Conservation (phyloP, 495 filamentous ascomycete genomes). For the Chaetomium tenue region DNA sequence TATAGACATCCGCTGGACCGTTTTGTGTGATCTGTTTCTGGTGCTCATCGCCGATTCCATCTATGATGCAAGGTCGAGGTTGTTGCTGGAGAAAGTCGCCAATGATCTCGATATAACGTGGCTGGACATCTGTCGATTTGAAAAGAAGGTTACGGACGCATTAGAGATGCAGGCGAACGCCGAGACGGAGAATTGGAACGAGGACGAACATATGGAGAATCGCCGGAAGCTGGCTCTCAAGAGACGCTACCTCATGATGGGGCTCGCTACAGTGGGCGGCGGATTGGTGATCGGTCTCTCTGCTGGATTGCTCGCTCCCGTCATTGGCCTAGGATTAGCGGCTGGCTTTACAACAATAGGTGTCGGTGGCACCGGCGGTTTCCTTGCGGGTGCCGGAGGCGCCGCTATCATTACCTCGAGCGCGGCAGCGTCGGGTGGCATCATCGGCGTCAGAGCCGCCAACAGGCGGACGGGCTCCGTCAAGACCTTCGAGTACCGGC, state of each 20-base stretch:
- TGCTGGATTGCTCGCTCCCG: conserved; percentile 84
- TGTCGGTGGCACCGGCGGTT: conserved; percentile 81
- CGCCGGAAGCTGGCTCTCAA: conserved; percentile 77
- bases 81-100: conserved; percentile 80
- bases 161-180: conserved; percentile 94
- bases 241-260: conserved; percentile 88
- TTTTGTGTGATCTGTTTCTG: conserved; percentile 94
- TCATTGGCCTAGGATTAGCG: conserved; percentile 92
- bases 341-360: conserved; percentile 95
- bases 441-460: conserved; percentile 82
- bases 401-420: conserved; percentile 90
- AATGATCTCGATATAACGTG: conserved; percentile 75
- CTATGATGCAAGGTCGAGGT: conserved; percentile 87
- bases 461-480: conserved; percentile 84
- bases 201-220: conserved; percentile 89
- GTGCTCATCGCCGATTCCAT: conserved; percentile 90
- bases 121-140: conserved; percentile 93
- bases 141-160: conserved; percentile 95
- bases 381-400: conserved; percentile 87
- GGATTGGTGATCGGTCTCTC: conserved; percentile 94
- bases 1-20: conserved; percentile 95
- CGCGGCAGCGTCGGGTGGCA: conserved; percentile 80
- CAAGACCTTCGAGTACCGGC: conserved; percentile 93
- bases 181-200: conserved; percentile 95
- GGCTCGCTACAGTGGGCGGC: conserved; percentile 92